These are phyloP conservation scores for Trifolium fragiferum DNA, from an alignment of 306 rosid genomes.

Conservation along the genomic window DNA sequence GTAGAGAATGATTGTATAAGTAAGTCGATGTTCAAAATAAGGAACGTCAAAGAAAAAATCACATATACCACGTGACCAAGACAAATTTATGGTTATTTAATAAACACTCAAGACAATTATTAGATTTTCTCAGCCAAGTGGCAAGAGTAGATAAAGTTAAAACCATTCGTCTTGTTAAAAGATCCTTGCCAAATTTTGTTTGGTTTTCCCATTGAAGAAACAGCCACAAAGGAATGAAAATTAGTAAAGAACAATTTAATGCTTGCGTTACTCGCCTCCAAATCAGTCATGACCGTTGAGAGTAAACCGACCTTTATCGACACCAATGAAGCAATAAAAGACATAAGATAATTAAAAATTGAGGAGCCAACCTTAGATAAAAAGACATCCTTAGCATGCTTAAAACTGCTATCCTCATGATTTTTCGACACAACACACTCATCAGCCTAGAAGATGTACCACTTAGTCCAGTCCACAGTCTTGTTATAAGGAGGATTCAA, in stretches of 20 bases:
- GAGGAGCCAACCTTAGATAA: conserved; percentile 75
- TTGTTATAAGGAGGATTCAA: conserved; percentile 88
- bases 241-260: conserved; percentile 18
- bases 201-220: conserved; percentile 24
- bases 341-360: conserved; percentile 36
- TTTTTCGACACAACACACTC: conserved; percentile 93
- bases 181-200: neutral
- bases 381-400: conserved; percentile 86
- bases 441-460: conserved; percentile 98
- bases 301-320: conserved; percentile 15
- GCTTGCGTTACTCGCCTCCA: neutral
- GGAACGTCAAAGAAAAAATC: neutral
- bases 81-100: neutral
- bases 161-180: conserved; percentile 13
- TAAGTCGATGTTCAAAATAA: neutral
- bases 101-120: conserved; percentile 15
- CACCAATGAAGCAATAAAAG: conserved; percentile 26
- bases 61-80: neutral
- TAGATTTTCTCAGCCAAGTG: conserved; percentile 15
- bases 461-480: conserved; percentile 96
- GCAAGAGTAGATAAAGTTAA: conserved; percentile 14
- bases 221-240: conserved; percentile 18
- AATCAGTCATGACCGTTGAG: conserved; percentile 18
- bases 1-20: neutral
- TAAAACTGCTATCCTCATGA: conserved; percentile 92